phyloP scores from a whole-genome alignment of 768 basidiomycete genomes.

The Tylopilus subfusipes region DNA sequence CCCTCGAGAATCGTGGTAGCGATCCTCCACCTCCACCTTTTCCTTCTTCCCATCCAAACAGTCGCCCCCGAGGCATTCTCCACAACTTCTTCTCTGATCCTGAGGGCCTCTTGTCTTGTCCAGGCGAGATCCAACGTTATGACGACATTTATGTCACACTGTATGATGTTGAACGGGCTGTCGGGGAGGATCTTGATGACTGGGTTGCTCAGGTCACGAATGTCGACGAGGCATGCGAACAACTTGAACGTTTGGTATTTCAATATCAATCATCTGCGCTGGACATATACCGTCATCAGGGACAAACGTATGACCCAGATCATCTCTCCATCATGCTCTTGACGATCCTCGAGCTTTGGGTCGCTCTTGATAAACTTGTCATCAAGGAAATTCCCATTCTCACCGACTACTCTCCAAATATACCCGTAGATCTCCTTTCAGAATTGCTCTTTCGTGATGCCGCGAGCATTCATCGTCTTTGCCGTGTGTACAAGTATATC shows the following conservation, averaged over 20 bases:
- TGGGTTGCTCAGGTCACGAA: background rate
- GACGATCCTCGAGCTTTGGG: background rate
- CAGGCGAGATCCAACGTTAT: background rate
- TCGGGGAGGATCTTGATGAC: background rate
- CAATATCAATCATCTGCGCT: background rate
- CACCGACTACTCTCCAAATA: background rate
- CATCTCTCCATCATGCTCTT: background rate
- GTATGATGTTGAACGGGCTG: background rate
- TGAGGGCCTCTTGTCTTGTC: background rate
- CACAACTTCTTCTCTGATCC: background rate
- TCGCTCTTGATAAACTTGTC: background rate
- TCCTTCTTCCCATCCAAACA: no score
- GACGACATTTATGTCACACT: background rate
- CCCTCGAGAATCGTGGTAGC: no score
- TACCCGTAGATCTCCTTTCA: background rate
- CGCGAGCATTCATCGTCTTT: background rate
- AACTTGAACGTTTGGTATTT: background rate
- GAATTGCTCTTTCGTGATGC: background rate
- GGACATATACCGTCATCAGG: background rate
- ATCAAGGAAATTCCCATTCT: background rate
- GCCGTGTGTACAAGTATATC: background rate
- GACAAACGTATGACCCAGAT: background rate
- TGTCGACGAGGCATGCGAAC: background rate
- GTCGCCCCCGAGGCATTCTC: no score
- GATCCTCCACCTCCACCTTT: no score